phyloP scores from a whole-genome alignment of 2,329 filamentous ascomycete genomes.

The Fusarium liriodendri region DNA sequence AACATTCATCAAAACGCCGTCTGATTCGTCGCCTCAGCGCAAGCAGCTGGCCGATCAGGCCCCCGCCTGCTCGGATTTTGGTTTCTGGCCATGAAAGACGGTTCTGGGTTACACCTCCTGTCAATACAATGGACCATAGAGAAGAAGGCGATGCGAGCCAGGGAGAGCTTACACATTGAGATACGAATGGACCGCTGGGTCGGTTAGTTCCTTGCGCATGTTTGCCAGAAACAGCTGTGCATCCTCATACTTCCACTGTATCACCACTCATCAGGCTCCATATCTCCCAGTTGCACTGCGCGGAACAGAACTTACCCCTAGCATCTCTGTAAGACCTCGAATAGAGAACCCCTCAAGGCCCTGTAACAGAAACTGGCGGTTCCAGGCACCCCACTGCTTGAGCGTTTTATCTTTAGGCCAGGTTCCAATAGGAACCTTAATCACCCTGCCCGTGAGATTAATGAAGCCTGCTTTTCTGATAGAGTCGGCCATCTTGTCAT shows the following conservation, averaged over 20 bases:
- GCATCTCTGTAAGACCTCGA: slow-evolving; percentile 33
- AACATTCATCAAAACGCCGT: too few relatives aligned
- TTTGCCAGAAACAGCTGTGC: slow-evolving; percentile 30
- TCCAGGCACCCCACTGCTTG: slow-evolving; percentile 43
- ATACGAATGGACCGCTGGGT: slow-evolving; percentile 23
- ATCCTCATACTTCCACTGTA: slow-evolving; percentile 25
- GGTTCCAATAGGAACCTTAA: slow-evolving; percentile 38
- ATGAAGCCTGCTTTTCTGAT: slow-evolving; percentile 36
- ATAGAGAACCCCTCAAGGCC: slow-evolving; percentile 41
- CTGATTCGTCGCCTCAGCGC: too few relatives aligned
- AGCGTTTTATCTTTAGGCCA: slow-evolving; percentile 47
- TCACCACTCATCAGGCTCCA: background rate
- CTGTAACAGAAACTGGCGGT: slow-evolving; percentile 36
- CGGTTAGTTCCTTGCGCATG: slow-evolving; percentile 27
- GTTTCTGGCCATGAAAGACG: slow-evolving; percentile 13
- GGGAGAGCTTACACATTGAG: slow-evolving; percentile 24
- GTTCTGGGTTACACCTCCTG: background rate
- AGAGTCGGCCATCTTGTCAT: slow-evolving; percentile 15
- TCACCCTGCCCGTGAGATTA: slow-evolving; percentile 23
- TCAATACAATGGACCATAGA: background rate
- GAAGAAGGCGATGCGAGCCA: background rate
- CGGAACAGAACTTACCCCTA: slow-evolving; percentile 16
- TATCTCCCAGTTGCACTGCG: accelerated
- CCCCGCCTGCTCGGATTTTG: background rate
- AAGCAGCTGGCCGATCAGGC: background rate